Evolutionary conservation across 495 filamentous ascomycete species (phyloP).

Genomic region (Penicillium macrosclerotiorum): DNA sequence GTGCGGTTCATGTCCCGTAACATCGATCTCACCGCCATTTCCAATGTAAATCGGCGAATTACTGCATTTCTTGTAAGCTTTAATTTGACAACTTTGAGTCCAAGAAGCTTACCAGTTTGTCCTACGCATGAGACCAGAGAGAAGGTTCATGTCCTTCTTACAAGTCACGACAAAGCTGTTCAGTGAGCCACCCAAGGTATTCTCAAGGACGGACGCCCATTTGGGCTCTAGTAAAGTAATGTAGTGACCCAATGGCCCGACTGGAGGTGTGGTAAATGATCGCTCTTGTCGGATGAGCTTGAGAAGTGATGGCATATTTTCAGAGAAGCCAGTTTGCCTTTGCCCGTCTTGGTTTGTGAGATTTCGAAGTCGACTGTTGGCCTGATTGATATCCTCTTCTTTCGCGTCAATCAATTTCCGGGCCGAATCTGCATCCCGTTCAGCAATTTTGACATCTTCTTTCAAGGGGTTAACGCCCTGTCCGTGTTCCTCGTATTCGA

Average conservation of each 20-base stretch:
- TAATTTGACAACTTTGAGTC: slow-evolving; percentile 1
- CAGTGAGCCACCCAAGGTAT: slow-evolving; percentile 60
- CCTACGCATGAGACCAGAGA: slow-evolving; percentile 61
- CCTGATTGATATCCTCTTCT: slow-evolving; percentile 38
- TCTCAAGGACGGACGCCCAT: slow-evolving; percentile 85
- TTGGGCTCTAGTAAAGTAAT: slow-evolving; percentile 71
- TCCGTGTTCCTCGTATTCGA: slow-evolving; percentile 31
- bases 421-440: slow-evolving; percentile 27
- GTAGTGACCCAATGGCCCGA: slow-evolving; percentile 80
- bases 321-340: slow-evolving; percentile 55
- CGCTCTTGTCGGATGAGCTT: slow-evolving; percentile 62
- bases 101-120: slow-evolving; percentile 46
- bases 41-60: slow-evolving; percentile 65
- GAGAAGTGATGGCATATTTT: slow-evolving; percentile 61
- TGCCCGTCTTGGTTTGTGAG: slow-evolving; percentile 53
- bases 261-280: slow-evolving; percentile 65
- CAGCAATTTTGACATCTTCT: slow-evolving; percentile 36
- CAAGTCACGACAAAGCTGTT: slow-evolving; percentile 78
- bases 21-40: no score
- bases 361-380: slow-evolving; percentile 44
- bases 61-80: slow-evolving; percentile 29
- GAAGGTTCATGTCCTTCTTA: slow-evolving; percentile 62
- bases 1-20: no score
- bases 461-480: slow-evolving; percentile 21
- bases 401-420: slow-evolving; percentile 26